These are phyloP conservation scores for Amauroascus niger DNA, from an alignment of 2,329 filamentous ascomycete species.

Conservation along the genomic window DNA sequence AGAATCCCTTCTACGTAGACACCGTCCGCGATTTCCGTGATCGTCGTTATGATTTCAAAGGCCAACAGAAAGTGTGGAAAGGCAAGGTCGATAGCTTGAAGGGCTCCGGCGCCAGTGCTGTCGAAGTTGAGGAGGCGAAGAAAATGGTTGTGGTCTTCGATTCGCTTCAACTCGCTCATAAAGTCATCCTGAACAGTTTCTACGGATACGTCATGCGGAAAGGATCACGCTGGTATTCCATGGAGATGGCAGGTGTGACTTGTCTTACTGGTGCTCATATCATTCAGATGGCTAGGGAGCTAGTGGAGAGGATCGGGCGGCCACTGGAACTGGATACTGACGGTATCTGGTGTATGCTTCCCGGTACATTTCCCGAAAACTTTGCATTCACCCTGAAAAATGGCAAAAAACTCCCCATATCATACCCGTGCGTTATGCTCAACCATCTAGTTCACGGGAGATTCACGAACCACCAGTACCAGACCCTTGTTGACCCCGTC, in stretches of 20 bases:
- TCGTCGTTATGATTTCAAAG: conserved; percentile 96
- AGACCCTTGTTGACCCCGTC: conserved; percentile 68
- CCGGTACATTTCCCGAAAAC: conserved; percentile 91
- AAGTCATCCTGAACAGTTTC: conserved; percentile 98
- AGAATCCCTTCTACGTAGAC: conserved; percentile 97
- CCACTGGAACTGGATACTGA: conserved; percentile 94
- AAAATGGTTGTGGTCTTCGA: conserved; percentile 98
- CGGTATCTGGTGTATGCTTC: conserved; percentile 99
- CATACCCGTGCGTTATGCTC: conserved; percentile 97
- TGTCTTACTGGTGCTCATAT: conserved; percentile 93
- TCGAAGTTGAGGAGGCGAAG: conserved; percentile 84
- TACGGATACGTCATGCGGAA: conserved; percentile 99
- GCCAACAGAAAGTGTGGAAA: conserved; percentile 97
- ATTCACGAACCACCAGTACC: conserved; percentile 97
- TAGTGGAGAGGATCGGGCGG: conserved; percentile 86
- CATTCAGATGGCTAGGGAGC: conserved; percentile 87
- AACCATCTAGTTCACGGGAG: conserved; percentile 91
- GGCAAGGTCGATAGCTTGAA: conserved; percentile 85
- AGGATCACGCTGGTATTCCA: conserved; percentile 95
- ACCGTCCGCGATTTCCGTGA: conserved; percentile 95
- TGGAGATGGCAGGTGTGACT: conserved; percentile 98
- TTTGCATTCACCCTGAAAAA: conserved; percentile 89
- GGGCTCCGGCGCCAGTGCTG: conserved; percentile 61
- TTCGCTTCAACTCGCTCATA: conserved; percentile 91
- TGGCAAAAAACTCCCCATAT: conserved; percentile 92